Base-by-base conservation (phyloP, 768 basidiomycete genomes). In the Albatrellus ellisii region DNA sequence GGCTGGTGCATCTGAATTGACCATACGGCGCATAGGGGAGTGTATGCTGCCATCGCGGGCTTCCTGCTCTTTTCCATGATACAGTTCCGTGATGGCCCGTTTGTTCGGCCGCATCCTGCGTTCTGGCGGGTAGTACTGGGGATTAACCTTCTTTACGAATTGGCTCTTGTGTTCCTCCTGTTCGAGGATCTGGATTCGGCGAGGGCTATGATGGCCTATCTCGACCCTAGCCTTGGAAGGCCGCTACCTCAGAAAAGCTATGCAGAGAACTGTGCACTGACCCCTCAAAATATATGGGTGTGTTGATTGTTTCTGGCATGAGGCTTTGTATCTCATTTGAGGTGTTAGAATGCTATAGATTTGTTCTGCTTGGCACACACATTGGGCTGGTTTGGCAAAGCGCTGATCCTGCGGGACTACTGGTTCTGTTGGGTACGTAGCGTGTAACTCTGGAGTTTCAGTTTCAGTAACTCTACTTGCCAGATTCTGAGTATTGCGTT, bases 381-480 rank as follows among this genome's bases (percentile, higher is more conserved):
- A 28, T 56, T 90, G 36, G 87, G 87, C 4, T 91, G 87, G 87
- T 90, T 87, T 56, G 86, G 87, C 32, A 91, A 91, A 59, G 87
- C 88, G 3, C 72, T 90, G 69, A 80, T 91, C 51, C 59, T 91
- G 54, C 75, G 88, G 18, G 88, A 91, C 54, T 90, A 91, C 54
- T 90, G 87, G 87, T 90, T 89, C 55, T 90, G 88, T 54, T 90
- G 88, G 86, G 86, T 87, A 53, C 45, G 65, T 59, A 27, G 34
- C n/a, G 17, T 18, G 21, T 24, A 17, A n/a, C n/a, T 42, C 22
- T 27, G 17, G 11, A 34, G 35, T 37, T 36, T 14, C 22, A 42
- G 35, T 52, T 25, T 41, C 36, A 45, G 47, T 49, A 38, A 47
- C 46, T 28, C 28, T 25, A 0, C 9, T 12, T 50, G 14, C 35